A percentile compares a stretch with the other conserved stretches of the same genome.
Evolutionary conservation across 352 stramenopile species (phyloP).

Genomic region (Phytophthora crassamura): DNA sequence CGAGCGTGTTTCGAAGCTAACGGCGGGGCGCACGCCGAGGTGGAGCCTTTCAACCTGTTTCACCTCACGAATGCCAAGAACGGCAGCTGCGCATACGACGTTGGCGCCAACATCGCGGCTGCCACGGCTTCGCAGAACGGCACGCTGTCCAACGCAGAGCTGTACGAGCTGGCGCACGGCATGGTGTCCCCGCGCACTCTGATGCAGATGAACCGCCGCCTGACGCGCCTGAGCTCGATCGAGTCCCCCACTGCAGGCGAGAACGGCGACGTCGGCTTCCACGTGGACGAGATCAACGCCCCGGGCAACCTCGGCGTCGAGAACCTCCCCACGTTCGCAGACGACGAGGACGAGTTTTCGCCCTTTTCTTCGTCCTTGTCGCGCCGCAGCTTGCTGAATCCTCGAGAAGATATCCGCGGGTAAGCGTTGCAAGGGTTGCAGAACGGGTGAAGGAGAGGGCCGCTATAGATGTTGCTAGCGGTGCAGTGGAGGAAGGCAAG

Average conservation of each 20-base stretch:
- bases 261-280: slow-evolving; percentile 27
- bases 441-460: not conserved
- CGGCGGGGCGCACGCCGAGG: slow-evolving; percentile 67
- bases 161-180: slow-evolving; percentile 84
- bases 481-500: slow-evolving; percentile 1
- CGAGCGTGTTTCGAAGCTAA: slow-evolving; percentile 75
- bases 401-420: slow-evolving; percentile 51
- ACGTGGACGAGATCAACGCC: slow-evolving; percentile 58
- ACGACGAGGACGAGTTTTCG: slow-evolving; percentile 47
- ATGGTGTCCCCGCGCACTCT: slow-evolving; percentile 77
- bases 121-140: slow-evolving; percentile 26
- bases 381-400: slow-evolving; percentile 48
- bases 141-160: slow-evolving; percentile 68
- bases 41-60: slow-evolving; percentile 78
- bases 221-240: slow-evolving; percentile 72
- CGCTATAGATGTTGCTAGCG: slow-evolving; percentile 13
- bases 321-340: slow-evolving; percentile 34
- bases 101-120: slow-evolving; percentile 22
- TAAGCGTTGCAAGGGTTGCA: slow-evolving; percentile 17
- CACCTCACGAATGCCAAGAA: slow-evolving; percentile 20
- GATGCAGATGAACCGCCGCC: slow-evolving; percentile 69
- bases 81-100: slow-evolving; percentile 13
- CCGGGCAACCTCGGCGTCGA: slow-evolving; percentile 39
- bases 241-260: slow-evolving; percentile 67
- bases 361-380: slow-evolving; percentile 38